Conservation (phyloP, 2,329 filamentous ascomycete species). For the Neonectria faginata region DNA sequence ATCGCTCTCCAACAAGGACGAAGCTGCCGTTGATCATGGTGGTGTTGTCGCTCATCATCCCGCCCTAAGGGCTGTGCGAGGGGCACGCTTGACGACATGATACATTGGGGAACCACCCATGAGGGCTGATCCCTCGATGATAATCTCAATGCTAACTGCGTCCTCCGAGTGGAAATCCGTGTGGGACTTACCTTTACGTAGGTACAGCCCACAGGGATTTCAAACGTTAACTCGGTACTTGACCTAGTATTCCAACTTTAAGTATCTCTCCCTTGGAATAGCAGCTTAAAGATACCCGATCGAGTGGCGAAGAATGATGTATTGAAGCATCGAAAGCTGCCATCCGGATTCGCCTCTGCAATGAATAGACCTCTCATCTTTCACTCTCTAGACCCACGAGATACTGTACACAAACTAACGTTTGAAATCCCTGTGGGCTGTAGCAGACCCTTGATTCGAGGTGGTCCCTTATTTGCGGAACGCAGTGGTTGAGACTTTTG, state of each 20-base stretch:
- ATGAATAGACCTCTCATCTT: too few relatives aligned
- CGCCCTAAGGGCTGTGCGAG: neutral
- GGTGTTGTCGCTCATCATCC: neutral
- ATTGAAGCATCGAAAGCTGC: too few relatives aligned
- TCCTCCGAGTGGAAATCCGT: neutral
- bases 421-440: too few relatives aligned
- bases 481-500: neutral
- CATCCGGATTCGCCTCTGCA: too few relatives aligned
- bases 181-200: neutral
- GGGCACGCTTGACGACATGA: constrained; percentile 2
- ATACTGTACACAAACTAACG: too few relatives aligned
- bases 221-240: too few relatives aligned
- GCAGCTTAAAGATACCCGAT: too few relatives aligned
- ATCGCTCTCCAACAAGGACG: neutral
- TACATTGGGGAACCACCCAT: neutral
- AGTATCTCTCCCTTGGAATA: too few relatives aligned
- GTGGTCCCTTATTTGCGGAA: neutral
- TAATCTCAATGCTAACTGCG: constrained; percentile 18
- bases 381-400: too few relatives aligned
- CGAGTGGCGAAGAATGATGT: too few relatives aligned
- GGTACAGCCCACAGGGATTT: too few relatives aligned
- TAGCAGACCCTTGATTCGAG: constrained; percentile 13
- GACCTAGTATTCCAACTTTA: too few relatives aligned
- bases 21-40: constrained; percentile 3
- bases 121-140: constrained; percentile 22